phyloP scores from a whole-genome alignment of 2,329 filamentous ascomycete species.

The Fusarium transvaalense region DNA sequence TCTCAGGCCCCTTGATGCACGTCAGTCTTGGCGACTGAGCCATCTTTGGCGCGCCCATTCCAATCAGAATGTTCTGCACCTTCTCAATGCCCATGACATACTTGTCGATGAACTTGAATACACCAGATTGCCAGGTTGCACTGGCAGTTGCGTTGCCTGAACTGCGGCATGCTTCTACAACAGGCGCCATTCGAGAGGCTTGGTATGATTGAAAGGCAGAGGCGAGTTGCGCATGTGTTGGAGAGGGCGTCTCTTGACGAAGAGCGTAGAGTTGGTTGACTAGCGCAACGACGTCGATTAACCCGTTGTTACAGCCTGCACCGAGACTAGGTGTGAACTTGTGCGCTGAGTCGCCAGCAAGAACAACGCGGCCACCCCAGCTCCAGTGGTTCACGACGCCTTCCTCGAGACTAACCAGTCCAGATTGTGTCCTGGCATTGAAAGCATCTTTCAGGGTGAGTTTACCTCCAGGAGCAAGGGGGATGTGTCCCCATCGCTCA shows the following conservation, averaged over 20 bases:
- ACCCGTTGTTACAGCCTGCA: slow-evolving; percentile 53
- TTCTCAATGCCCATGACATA: slow-evolving; percentile 14
- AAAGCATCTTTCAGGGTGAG: slow-evolving; percentile 52
- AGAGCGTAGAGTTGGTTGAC: slow-evolving; percentile 46
- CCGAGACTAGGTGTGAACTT: slow-evolving; percentile 56
- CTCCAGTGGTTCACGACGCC: slow-evolving; percentile 55
- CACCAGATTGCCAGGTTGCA: slow-evolving; percentile 31
- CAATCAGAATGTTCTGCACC: slow-evolving; percentile 28
- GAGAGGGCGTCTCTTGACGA: neutral
- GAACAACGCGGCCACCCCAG: slow-evolving; percentile 51
- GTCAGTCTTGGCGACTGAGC: slow-evolving; percentile 15
- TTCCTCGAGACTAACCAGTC: slow-evolving; percentile 54
- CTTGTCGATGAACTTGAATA: slow-evolving; percentile 35
- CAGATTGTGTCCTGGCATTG: slow-evolving; percentile 39
- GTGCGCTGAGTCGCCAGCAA: slow-evolving; percentile 55
- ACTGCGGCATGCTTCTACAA: slow-evolving; percentile 15
- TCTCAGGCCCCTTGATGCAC: slow-evolving; percentile 7
- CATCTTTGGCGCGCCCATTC: slow-evolving; percentile 8
- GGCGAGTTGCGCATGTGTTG: neutral
- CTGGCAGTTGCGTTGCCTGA: slow-evolving; percentile 17
- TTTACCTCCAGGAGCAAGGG: slow-evolving; percentile 25
- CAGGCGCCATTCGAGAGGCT: slow-evolving; percentile 20
- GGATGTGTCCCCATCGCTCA: slow-evolving; percentile 37
- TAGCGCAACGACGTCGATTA: slow-evolving; percentile 51
- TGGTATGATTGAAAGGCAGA: slow-evolving; percentile 33